Evolutionary conservation across 805 yeast genomes (phyloP), one percentile per base, ranked within the genome.

Genomic region (Wickerhamiella galacta): DNA sequence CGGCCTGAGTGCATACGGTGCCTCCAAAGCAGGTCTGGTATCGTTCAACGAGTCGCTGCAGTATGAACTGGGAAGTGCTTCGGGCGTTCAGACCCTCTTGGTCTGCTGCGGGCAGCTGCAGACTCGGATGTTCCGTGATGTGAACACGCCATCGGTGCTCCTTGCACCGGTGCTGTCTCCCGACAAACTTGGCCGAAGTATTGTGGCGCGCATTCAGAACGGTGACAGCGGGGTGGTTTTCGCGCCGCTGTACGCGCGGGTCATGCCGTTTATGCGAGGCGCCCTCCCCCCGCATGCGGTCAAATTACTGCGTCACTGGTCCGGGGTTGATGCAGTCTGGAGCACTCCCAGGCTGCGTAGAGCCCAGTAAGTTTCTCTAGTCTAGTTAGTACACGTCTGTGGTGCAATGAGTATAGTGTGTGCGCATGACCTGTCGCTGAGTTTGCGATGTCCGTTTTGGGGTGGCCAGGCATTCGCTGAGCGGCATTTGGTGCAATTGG

Each of bases 121-220:
- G 31, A 82, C 95, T 0, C 45, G 51, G 2, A 66, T 87, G 81
- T 87, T 87, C 51, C 58, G 60, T 12, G 72, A 74, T 2, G 79
- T 87, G 4, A 39, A 54, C 20, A 76, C 94, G 0, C 95, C 95
- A 0, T 72, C 79, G 8, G 57, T 63, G 3, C 42, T 75, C 4
- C 51, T 85, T 6, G 96, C 96, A 0, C 96, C 95, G 0, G 79
- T 77, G 38, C 58, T 85, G 23, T 75, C 75, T 12, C 83, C 90
- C 0, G 47, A 45, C 6, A 62, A 62, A 39, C 75, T 83, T 11
- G 93, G 95, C 0, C 45, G 46, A 2, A 57, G 58, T 24, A 64
- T 85, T 3, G 57, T 74, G 12, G 47, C 52, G 3, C 70, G 80
- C 0, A 55, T 81, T 20, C 66, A 63, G 31, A 47, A 63, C 31